A percentile compares a stretch with the other conserved stretches of the same genome.
phyloP scores from a whole-genome alignment of 225 moss, liverwort and hornwort species.

The Lunularia cruciata region DNA sequence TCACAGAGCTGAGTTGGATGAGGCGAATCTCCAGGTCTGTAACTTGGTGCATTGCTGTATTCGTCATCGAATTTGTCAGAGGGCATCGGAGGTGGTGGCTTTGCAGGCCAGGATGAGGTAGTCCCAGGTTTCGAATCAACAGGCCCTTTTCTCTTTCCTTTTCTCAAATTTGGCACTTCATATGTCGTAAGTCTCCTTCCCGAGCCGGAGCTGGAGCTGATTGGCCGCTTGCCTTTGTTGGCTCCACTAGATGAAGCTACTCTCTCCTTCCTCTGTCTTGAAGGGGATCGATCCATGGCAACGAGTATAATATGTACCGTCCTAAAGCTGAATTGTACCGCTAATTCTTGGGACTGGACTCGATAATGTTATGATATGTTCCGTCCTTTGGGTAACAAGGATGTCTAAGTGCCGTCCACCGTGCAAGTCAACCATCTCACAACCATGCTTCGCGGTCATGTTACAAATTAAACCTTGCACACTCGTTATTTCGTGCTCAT shows the following conservation, averaged over 20 bases:
- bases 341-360: no score
- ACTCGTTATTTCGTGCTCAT: no score
- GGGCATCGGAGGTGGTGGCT: constrained; percentile 5
- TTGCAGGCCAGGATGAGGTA: constrained; percentile 2
- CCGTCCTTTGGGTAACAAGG: background rate
- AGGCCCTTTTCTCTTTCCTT: constrained; percentile 16
- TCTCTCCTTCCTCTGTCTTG: constrained; percentile 7
- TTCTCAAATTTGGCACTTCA: constrained; percentile 10
- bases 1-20: constrained; percentile 15
- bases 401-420: background rate
- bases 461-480: no score
- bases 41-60: constrained; percentile 11
- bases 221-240: constrained; percentile 13
- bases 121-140: background rate
- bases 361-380: background rate
- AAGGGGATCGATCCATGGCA: constrained; percentile 18
- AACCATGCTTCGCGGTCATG: no score
- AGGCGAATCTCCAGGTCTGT: constrained; percentile 15
- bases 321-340: background rate
- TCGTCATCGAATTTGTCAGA: constrained; percentile 9
- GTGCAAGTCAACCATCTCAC: background rate
- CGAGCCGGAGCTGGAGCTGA: constrained; percentile 5
- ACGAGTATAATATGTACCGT: background rate
- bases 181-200: constrained; percentile 13
- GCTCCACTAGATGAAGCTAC: background rate